Evolutionary conservation across 805 yeast genomes (phyloP).

Genomic region (Metschnikowia borealis): DNA sequence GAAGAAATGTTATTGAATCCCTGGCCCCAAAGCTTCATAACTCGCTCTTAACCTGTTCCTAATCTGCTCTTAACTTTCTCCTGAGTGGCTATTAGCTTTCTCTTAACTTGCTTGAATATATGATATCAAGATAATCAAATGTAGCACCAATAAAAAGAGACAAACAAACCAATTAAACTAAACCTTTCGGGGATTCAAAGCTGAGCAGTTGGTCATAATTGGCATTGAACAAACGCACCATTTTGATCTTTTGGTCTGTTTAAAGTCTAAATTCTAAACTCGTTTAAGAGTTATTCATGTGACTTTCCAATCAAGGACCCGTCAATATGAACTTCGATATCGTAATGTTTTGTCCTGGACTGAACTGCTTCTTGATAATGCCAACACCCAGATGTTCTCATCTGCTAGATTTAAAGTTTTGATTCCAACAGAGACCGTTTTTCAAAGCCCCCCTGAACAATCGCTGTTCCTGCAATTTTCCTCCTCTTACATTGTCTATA

Average conservation of each 20-base stretch:
- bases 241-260: background rate
- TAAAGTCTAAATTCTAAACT: slow-evolving; percentile 28
- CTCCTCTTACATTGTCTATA: too few relatives aligned
- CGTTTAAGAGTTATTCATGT: slow-evolving; percentile 74
- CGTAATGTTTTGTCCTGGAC: slow-evolving; percentile 67
- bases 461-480: too few relatives aligned
- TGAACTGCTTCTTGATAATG: slow-evolving; percentile 79
- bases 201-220: too few relatives aligned
- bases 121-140: too few relatives aligned
- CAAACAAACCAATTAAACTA: too few relatives aligned
- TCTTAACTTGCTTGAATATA: too few relatives aligned
- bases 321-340: slow-evolving; percentile 61
- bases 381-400: slow-evolving; percentile 53
- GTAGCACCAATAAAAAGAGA: too few relatives aligned
- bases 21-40: background rate
- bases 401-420: slow-evolving; percentile 17
- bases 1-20: slow-evolving; percentile 6
- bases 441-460: slow-evolving; percentile 43
- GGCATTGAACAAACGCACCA: too few relatives aligned
- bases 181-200: too few relatives aligned
- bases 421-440: slow-evolving; percentile 8
- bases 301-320: slow-evolving; percentile 92
- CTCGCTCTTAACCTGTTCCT: background rate
- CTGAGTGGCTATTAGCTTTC: background rate
- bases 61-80: background rate